phyloP scores from a whole-genome alignment of 257 asterid genomes.

The Jaltomata sinuosa region DNA sequence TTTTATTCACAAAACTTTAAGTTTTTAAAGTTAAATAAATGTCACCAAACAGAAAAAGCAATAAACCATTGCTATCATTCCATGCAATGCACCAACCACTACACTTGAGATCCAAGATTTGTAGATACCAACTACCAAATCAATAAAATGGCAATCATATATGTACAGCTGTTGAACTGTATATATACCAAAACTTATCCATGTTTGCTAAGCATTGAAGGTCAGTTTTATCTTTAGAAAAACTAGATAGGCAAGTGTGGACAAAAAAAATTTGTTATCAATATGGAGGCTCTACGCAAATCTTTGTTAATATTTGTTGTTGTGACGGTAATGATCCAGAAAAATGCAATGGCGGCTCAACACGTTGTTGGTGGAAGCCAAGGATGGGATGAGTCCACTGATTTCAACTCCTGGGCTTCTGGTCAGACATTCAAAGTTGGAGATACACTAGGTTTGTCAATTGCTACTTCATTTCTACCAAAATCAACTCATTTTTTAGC shows the following conservation, averaged over 20 bases:
- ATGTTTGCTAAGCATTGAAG: not conserved
- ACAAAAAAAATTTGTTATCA: not conserved
- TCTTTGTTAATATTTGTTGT: conserved; percentile 2
- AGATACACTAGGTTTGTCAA: conserved; percentile 52
- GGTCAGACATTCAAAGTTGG: conserved; percentile 68
- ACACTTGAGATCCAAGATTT: not conserved
- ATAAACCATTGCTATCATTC: not conserved
- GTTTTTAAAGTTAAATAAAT: too few species aligned
- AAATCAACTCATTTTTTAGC: not conserved
- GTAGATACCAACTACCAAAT: not conserved
- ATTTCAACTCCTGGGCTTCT: conserved; percentile 66
- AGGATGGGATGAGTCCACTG: conserved; percentile 82
- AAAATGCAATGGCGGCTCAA: conserved; percentile 37
- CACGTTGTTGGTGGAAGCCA: conserved; percentile 70
- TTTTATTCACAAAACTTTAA: too few species aligned
- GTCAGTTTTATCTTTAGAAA: not conserved
- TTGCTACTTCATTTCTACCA: too few species aligned
- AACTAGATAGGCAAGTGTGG: not conserved
- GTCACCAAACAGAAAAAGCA: not conserved
- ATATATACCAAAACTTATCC: not conserved
- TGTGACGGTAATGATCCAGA: not conserved
- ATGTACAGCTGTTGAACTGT: not conserved
- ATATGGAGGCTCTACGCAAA: conserved; percentile 21
- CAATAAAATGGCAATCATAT: not conserved
- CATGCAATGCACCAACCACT: not conserved